Evolutionary conservation across 805 yeast species (phyloP).

Genomic region (Myxozyma nipponensis): DNA sequence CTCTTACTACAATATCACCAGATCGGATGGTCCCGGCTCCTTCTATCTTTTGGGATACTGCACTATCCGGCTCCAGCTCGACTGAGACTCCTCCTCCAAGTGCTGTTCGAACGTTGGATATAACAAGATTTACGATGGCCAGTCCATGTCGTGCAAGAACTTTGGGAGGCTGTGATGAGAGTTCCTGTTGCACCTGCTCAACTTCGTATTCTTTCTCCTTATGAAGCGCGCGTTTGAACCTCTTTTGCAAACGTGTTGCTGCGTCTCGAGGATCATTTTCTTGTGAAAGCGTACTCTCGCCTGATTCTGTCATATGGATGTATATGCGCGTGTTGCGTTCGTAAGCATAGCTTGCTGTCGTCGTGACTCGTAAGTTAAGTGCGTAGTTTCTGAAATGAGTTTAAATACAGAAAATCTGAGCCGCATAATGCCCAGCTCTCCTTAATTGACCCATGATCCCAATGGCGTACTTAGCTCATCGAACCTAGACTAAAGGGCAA

Average conservation of each 20-base stretch:
- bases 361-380: too few relatives aligned
- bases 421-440: too few relatives aligned
- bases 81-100: conserved; percentile 69
- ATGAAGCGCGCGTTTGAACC: conserved; percentile 17
- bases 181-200: conserved; percentile 44
- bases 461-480: too few relatives aligned
- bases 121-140: conserved; percentile 64
- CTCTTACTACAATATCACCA: conserved; percentile 28
- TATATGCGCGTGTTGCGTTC: too few relatives aligned
- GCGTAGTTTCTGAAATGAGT: too few relatives aligned
- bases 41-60: conserved; percentile 36
- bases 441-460: too few relatives aligned
- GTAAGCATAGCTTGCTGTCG: too few relatives aligned
- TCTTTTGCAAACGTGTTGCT: conserved; percentile 1
- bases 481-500: too few relatives aligned
- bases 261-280: neutral
- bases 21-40: conserved; percentile 22
- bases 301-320: too few relatives aligned
- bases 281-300: too few relatives aligned
- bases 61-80: conserved; percentile 59
- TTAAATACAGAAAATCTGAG: too few relatives aligned
- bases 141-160: conserved; percentile 66
- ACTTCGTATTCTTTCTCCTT: conserved; percentile 54
- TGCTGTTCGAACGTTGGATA: conserved; percentile 67
- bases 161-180: conserved; percentile 55